phyloP scores from a whole-genome alignment of 1,284 basidiomycete species.

The Cerioporus squamosus region DNA sequence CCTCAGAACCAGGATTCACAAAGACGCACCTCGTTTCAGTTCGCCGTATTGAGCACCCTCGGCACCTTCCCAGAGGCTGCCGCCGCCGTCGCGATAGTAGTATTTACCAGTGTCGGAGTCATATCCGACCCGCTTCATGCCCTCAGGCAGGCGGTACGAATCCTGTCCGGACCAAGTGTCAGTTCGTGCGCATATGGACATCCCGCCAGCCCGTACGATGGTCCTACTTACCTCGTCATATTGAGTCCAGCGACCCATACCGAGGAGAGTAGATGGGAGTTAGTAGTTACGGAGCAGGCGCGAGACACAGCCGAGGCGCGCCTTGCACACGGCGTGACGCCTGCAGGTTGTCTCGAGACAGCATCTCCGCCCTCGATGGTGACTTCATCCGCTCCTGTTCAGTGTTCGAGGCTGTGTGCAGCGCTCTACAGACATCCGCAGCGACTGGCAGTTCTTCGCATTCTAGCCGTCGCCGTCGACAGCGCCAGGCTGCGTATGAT shows the following conservation, averaged over 20 bases:
- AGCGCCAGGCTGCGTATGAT: not conserved
- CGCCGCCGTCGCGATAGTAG: constrained; percentile 38
- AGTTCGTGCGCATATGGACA: too few relatives aligned
- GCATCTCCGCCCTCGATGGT: not conserved
- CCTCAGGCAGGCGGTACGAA: constrained; percentile 44
- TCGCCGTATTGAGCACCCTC: constrained; percentile 42
- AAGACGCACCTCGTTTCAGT: constrained; percentile 38
- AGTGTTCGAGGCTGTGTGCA: not conserved
- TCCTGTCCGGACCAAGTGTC: constrained; percentile 30
- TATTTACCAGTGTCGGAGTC: constrained; percentile 46
- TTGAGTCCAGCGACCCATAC: constrained; percentile 46
- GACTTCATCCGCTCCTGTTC: not conserved
- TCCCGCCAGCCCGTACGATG: too few relatives aligned
- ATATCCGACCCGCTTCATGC: constrained; percentile 48
- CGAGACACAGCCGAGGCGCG: too few relatives aligned
- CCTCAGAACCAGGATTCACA: constrained; percentile 1
- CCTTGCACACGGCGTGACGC: too few relatives aligned
- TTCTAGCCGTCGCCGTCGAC: too few relatives aligned
- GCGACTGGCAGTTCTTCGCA: not conserved
- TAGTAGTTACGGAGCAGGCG: constrained; percentile 11
- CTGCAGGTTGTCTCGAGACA: not conserved
- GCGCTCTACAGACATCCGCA: not conserved
- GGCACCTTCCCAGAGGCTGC: constrained; percentile 42
- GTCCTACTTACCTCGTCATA: constrained; percentile 42
- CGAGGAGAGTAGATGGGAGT: constrained; percentile 10